Base-by-base conservation (phyloP, 345 rosid species). In the Arabidopsis suecica region DNA sequence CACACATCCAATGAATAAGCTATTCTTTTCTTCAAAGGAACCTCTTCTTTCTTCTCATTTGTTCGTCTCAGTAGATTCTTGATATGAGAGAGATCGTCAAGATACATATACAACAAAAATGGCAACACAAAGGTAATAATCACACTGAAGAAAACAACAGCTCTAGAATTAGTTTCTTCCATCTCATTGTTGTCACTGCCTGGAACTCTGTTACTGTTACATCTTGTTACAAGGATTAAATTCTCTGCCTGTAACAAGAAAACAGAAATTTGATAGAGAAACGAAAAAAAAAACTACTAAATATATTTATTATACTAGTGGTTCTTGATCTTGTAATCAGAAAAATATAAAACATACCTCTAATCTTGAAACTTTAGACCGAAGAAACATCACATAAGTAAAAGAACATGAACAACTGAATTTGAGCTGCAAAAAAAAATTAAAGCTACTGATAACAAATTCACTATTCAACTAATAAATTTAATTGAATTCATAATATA, bases 1-100 rank as follows among this genome's bases (percentile, higher is more conserved):
- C 93, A 90, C 3, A 90, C 96, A 65, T 93, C 98, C 82, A 93
- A 88, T 71, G 68, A 84, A 78, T 93, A 93, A 55, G 97, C 98
- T 79, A 93, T 78, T 81, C 95, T 86, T 91, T 90, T 93, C 88
- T 86, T 88, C 79, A 93, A 56, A 9, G 97, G 89, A 83, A 84
- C 91, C 64, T 86, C 98, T 83, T 90, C 87, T 76, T 84, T 84
- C 72, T 83, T 83, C 51, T 79, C 78, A 74, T 59, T 77, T 65
- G 80, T 76, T 78, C 86, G 78, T 71, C 79, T 88, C 0, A 85
- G 71, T 22, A 90, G 62, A 69, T 73, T 80, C 82, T 83, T 89
- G 58, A 89, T 65, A 72, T 83, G 82, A 11, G 92, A 91, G 62
- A 88, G 86, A 73, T 85, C 77, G 75, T 88, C 89, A 53, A 93